These are phyloP conservation scores for Cymbidium sinense DNA, from an alignment of 106 monocot genomes.

Conservation along the genomic window DNA sequence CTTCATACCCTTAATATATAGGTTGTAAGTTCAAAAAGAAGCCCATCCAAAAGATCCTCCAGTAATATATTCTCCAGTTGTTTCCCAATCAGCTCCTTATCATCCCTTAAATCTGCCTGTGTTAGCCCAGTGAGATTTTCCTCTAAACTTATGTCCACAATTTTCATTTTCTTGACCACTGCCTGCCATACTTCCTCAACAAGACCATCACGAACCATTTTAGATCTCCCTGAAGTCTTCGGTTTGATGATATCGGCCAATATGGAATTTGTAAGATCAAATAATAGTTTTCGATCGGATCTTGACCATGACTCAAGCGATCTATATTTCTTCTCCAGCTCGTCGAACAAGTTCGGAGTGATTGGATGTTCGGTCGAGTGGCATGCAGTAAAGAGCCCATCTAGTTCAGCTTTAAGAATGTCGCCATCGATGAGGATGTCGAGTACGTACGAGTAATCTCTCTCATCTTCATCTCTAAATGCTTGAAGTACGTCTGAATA, in stretches of 20 bases:
- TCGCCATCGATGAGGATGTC: slow-evolving; percentile 56
- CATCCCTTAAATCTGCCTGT: slow-evolving; percentile 32
- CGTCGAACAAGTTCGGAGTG: slow-evolving; percentile 30
- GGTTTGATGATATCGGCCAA: slow-evolving; percentile 23
- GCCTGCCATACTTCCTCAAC: slow-evolving; percentile 56
- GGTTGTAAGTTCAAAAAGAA: slow-evolving; percentile 17
- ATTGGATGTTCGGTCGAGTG: slow-evolving; percentile 25
- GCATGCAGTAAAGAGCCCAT: slow-evolving; percentile 17
- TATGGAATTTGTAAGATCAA: slow-evolving; percentile 57
- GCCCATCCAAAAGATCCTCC: slow-evolving; percentile 55
- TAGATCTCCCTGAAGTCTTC: slow-evolving; percentile 10
- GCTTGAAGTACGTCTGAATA: slow-evolving; percentile 14
- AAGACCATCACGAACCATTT: slow-evolving; percentile 19
- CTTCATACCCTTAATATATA: not conserved
- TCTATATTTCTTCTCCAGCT: slow-evolving; percentile 67
- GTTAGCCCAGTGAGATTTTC: slow-evolving; percentile 11
- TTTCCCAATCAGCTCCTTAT: slow-evolving; percentile 23
- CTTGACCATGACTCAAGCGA: slow-evolving; percentile 37
- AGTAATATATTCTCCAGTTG: slow-evolving; percentile 40
- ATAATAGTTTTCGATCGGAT: slow-evolving; percentile 66
- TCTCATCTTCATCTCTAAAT: slow-evolving; percentile 54
- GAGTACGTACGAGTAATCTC: slow-evolving; percentile 62
- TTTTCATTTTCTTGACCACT: slow-evolving; percentile 33
- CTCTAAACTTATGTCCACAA: slow-evolving; percentile 1
- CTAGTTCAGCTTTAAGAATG: slow-evolving; percentile 20